phyloP scores from a whole-genome alignment of 2,329 filamentous ascomycete genomes.

The Balansia obtecta region DNA sequence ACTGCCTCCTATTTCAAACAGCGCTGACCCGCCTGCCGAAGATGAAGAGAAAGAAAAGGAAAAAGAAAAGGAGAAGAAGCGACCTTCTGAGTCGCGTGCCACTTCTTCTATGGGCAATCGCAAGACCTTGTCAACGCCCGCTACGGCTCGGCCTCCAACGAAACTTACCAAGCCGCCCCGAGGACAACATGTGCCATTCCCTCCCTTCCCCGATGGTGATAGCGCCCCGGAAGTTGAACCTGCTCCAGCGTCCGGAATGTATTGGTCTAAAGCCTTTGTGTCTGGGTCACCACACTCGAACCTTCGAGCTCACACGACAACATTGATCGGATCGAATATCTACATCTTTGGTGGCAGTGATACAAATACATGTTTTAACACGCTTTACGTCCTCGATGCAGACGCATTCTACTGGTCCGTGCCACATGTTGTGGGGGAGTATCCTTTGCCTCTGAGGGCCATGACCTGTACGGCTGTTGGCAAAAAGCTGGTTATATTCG shows the following conservation, averaged over 20 bases:
- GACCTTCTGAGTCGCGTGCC: neutral
- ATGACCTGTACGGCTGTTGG: conserved; percentile 63
- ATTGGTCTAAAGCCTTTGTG: conserved; percentile 55
- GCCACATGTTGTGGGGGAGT: conserved; percentile 51
- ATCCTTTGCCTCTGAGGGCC: conserved; percentile 51
- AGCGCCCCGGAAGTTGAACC: conserved; percentile 47
- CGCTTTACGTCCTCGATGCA: conserved; percentile 56
- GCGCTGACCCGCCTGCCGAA: conserved; percentile 15
- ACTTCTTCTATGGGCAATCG: conserved; percentile 17
- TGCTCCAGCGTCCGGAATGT: conserved; percentile 59
- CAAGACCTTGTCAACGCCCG: conserved; percentile 5
- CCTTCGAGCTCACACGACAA: conserved; percentile 54
- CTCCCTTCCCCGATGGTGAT: conserved; percentile 42
- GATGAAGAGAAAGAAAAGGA: conserved; percentile 20
- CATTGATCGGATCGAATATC: conserved; percentile 52
- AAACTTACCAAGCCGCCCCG: conserved; percentile 17
- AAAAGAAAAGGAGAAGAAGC: conserved; percentile 18
- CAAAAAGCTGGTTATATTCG: conserved; percentile 58
- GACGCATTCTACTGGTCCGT: conserved; percentile 59
- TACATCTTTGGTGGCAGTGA: conserved; percentile 61
- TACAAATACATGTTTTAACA: conserved; percentile 54
- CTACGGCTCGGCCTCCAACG: conserved; percentile 9
- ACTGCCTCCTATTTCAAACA: conserved; percentile 14
- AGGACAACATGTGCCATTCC: conserved; percentile 36
- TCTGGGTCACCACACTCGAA: conserved; percentile 49